phyloP scores from a whole-genome alignment of 805 yeast genomes.

The Huiozyma naganishii region DNA sequence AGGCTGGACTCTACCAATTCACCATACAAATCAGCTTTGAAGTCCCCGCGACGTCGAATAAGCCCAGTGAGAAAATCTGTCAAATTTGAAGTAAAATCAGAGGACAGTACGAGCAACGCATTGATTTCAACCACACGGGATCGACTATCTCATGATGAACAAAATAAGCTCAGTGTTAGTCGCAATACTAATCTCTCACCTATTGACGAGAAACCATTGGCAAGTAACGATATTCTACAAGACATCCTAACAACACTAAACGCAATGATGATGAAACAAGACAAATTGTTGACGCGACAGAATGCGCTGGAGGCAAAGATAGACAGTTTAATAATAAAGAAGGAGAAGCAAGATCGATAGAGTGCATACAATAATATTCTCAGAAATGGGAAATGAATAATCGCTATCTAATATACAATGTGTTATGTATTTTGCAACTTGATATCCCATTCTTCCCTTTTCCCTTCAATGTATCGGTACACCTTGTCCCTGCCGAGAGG shows the following conservation, averaged over 20 bases:
- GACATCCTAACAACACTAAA: slow-evolving; percentile 1
- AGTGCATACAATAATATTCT: no score
- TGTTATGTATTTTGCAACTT: slow-evolving; percentile 29
- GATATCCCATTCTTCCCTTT: slow-evolving; percentile 61
- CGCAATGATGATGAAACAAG: slow-evolving; percentile 6
- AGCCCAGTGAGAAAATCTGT: slow-evolving; percentile 17
- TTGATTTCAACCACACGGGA: no score
- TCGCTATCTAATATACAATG: not conserved
- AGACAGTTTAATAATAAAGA: slow-evolving; percentile 8
- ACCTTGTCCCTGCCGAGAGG: slow-evolving; percentile 55
- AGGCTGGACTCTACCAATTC: slow-evolving; percentile 7
- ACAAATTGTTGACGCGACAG: not conserved
- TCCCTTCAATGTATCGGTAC: slow-evolving; percentile 42
- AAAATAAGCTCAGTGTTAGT: no score
- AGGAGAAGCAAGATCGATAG: slow-evolving; percentile 1
- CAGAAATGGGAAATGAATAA: no score
- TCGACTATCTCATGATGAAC: no score
- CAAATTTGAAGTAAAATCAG: slow-evolving; percentile 12
- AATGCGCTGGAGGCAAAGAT: not conserved
- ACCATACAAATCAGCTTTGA: slow-evolving; percentile 10
- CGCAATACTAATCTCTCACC: no score
- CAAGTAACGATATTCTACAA: not conserved
- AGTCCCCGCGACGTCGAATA: not conserved
- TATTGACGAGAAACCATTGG: no score
- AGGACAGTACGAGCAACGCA: not conserved